Evolutionary conservation across 345 rosid species (phyloP).

Genomic region (Populus pruinosa): DNA sequence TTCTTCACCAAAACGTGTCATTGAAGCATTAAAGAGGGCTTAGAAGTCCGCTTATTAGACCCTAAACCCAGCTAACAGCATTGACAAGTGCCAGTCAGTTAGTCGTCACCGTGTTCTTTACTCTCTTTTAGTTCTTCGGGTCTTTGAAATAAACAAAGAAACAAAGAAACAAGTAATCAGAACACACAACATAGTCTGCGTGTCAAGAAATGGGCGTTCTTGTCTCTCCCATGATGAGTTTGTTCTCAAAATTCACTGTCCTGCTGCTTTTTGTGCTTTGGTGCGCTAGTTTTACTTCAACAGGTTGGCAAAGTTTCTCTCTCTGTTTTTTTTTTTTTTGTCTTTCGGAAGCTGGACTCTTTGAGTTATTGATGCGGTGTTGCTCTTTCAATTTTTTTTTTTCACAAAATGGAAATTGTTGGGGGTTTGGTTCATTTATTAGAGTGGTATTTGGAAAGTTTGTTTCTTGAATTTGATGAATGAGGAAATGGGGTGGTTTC

Average conservation of each 20-base stretch:
- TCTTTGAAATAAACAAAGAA: too few relatives aligned
- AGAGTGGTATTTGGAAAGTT: background rate
- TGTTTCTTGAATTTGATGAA: conserved; percentile 14
- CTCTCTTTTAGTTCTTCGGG: conserved; percentile 6
- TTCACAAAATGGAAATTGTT: background rate
- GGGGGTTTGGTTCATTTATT: background rate
- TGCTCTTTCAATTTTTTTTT: background rate
- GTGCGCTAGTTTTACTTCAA: conserved; percentile 34
- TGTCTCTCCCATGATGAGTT: conserved; percentile 22
- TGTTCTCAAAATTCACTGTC: conserved; percentile 26
- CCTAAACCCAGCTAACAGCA: background rate
- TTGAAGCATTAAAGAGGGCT: conserved; percentile 13
- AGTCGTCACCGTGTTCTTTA: conserved; percentile 4
- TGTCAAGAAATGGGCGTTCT: conserved; percentile 36
- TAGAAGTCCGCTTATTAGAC: conserved; percentile 16
- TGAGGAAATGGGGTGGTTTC: conserved; percentile 14
- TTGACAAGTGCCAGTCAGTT: conserved; percentile 4
- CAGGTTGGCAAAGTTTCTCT: conserved; percentile 43
- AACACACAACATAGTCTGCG: background rate
- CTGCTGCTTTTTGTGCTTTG: conserved; percentile 41
- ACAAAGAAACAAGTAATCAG: background rate
- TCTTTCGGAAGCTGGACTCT: conserved; percentile 2
- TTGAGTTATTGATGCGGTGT: conserved; percentile 1
- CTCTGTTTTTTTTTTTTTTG: background rate
- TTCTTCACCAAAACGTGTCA: background rate